Conservation (phyloP, 1,139 yeast genomes). For the Pichia sp. region DNA sequence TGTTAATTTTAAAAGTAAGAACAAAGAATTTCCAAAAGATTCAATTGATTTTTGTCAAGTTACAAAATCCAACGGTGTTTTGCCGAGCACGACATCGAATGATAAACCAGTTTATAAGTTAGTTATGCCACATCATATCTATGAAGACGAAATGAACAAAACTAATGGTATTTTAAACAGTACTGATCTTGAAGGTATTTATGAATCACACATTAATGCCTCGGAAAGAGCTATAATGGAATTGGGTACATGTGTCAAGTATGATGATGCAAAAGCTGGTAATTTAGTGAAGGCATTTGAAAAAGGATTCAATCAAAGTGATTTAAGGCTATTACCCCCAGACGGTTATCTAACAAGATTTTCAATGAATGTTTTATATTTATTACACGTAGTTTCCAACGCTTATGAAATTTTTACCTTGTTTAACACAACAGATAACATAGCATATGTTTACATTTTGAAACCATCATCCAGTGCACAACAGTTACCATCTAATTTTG, state of each 20-base stretch:
- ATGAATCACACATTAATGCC: constrained; percentile 66
- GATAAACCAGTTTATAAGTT: constrained; percentile 46
- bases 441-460: constrained; percentile 50
- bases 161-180: constrained; percentile 63
- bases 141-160: constrained; percentile 47
- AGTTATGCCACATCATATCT: constrained; percentile 61
- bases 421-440: constrained; percentile 59
- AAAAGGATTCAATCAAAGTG: constrained; percentile 68
- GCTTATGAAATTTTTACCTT: constrained; percentile 71
- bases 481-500: constrained; percentile 51
- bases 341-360: constrained; percentile 49
- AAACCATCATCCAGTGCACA: constrained; percentile 70
- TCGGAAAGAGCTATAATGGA: constrained; percentile 73
- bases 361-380: constrained; percentile 55
- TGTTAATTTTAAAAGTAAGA: constrained; percentile 58
- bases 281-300: constrained; percentile 84
- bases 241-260: constrained; percentile 66
- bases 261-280: constrained; percentile 67
- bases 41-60: constrained; percentile 49
- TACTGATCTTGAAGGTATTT: constrained; percentile 60
- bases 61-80: constrained; percentile 49
- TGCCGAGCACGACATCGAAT: constrained; percentile 69
- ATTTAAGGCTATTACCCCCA: constrained; percentile 41
- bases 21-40: constrained; percentile 34
- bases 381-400: constrained; percentile 68